Evolutionary conservation across 352 stramenopile species (phyloP).

Genomic region (Phytophthora tubulina): DNA sequence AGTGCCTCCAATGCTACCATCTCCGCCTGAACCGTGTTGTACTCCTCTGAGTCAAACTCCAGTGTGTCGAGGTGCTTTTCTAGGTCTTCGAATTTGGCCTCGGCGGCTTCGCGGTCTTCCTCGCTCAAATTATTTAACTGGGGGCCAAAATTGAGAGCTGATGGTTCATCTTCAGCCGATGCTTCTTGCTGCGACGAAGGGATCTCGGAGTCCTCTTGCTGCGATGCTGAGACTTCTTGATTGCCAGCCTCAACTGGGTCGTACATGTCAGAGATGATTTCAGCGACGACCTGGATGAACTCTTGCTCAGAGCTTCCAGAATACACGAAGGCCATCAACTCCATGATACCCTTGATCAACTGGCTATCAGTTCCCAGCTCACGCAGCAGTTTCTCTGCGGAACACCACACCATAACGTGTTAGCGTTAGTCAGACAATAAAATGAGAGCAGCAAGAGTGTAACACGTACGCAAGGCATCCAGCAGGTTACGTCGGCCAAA

Average conservation of each 20-base stretch:
- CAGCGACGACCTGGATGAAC: conserved; percentile 81
- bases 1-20: conserved; percentile 74
- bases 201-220: conserved; percentile 32
- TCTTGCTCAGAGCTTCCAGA: conserved; percentile 75
- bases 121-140: conserved; percentile 51
- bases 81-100: conserved; percentile 71
- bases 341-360: conserved; percentile 76
- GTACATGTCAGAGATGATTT: conserved; percentile 85
- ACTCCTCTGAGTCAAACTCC: conserved; percentile 68
- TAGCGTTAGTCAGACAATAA: background rate
- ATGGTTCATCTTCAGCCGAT: conserved; percentile 42
- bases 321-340: conserved; percentile 81
- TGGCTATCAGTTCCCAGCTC: conserved; percentile 65
- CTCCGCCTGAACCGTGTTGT: conserved; percentile 66
- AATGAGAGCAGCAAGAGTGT: background rate
- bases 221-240: conserved; percentile 23
- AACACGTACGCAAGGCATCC: conserved; percentile 62
- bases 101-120: conserved; percentile 63
- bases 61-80: conserved; percentile 67
- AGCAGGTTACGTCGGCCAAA: conserved; percentile 80
- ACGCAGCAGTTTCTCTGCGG: conserved; percentile 63
- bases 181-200: conserved; percentile 33
- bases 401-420: conserved; percentile 10
- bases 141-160: conserved; percentile 32
- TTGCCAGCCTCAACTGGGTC: conserved; percentile 63